Base-by-base conservation (phyloP, 2,329 filamentous ascomycete species). In the Aspergillus amoenus region DNA sequence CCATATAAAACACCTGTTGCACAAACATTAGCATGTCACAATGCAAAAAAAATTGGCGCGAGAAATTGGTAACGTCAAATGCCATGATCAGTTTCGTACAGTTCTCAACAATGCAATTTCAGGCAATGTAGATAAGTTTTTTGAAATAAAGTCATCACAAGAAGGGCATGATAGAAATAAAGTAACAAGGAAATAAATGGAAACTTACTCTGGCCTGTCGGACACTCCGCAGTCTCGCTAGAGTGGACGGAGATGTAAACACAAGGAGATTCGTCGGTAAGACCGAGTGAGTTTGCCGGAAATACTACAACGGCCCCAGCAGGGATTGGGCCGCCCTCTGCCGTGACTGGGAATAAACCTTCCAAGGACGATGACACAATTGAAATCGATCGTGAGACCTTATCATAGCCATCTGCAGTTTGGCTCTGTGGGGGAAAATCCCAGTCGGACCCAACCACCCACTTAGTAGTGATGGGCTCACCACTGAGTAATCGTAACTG, bases 121-220 rank as follows among this genome's bases (percentile, higher is more conserved):
- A 93, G 93, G 90, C 92, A 97, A 97, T 97, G 93, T 97, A 97
- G 93, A 97, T 97, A 97, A 97, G 93, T 95, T 61, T 70, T 64
- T 55, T 76, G 12, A 78, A 84, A 78, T 77, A 76, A 43, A 66
- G 82, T 96, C 93, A 97, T 97, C 93, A 92, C 89, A 71, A 81
- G 83, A 81, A 72, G 68, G 68, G 66, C 50, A 52, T 7, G 42
- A 40, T 56, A 59, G 13, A n/a, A 58, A 13, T 59, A 59, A 59
- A 39, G 39, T 40, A 62, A 59, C 34, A 57, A 42, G 61, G 42
- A 55, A 57, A 42, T 61, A 43, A 55, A 22, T 59, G 44, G 12
- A 24, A 13, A 90, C 93, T 91, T 84, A 99, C 93, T 87, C 86
- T 97, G 92, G 77, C 88, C 87, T 61, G 76, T 64, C 24, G 93